A percentile compares a stretch with the other conserved stretches of the same genome.
phyloP scores from a whole-genome alignment of 2,329 filamentous ascomycete species.

The Clarireedia homoeocarpa region DNA sequence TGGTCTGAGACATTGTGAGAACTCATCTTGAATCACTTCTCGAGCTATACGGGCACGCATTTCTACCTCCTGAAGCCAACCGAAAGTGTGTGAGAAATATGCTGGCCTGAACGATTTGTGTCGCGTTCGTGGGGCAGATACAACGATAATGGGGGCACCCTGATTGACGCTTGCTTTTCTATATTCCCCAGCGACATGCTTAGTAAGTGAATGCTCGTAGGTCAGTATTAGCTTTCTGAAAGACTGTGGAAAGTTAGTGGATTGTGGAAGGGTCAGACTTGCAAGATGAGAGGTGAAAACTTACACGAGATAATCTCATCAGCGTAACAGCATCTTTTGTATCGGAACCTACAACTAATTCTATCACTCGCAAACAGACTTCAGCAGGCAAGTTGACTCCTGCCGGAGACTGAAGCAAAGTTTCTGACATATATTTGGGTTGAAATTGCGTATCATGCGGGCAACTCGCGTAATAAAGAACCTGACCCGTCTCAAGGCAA shows the following conservation, averaged over 20 bases:
- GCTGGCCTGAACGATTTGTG: neutral
- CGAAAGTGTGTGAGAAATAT: neutral
- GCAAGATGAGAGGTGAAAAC: neutral
- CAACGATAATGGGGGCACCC: neutral
- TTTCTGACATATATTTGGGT: neutral
- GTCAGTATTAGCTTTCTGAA: neutral
- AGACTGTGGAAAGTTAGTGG: slow-evolving; percentile 1
- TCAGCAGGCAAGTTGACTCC: neutral
- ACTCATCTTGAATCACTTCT: neutral
- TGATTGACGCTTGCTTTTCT: neutral
- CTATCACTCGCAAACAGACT: slow-evolving; percentile 3
- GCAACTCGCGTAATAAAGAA: neutral
- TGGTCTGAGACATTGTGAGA: neutral
- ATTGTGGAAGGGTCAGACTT: neutral
- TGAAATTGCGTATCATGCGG: neutral
- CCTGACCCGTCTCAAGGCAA: neutral
- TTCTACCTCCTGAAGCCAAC: neutral
- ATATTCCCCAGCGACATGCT: neutral
- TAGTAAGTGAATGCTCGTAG: neutral
- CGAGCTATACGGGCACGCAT: neutral
- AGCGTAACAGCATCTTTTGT: neutral
- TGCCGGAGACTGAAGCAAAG: neutral
- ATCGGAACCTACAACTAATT: neutral
- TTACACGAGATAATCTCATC: slow-evolving; percentile 3
- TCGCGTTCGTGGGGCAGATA: neutral